phyloP scores from a whole-genome alignment of 2,329 filamentous ascomycete species.

The Stagonosporopsis cucurbitacearum region DNA sequence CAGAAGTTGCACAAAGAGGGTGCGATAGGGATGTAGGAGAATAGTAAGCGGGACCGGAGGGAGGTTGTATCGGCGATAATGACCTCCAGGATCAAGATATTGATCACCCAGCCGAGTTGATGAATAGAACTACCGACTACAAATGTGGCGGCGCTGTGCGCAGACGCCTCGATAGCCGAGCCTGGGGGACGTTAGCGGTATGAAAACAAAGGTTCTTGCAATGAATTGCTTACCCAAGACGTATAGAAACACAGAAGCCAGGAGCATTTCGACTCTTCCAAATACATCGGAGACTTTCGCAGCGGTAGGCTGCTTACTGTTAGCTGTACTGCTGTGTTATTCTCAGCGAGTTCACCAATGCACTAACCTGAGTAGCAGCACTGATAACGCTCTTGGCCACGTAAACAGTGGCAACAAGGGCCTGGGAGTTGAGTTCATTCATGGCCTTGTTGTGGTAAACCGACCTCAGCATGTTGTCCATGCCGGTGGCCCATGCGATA shows the following conservation, averaged over 20 bases:
- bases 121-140: slow-evolving; percentile 51
- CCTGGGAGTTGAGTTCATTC: slow-evolving; percentile 59
- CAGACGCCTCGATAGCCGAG: slow-evolving; percentile 62
- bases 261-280: slow-evolving; percentile 65
- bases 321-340: background rate
- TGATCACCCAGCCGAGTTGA: slow-evolving; percentile 66
- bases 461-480: slow-evolving; percentile 60
- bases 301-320: slow-evolving; percentile 55
- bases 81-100: slow-evolving; percentile 68
- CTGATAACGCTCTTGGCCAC: slow-evolving; percentile 66
- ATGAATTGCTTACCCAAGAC: slow-evolving; percentile 47
- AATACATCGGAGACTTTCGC: slow-evolving; percentile 69
- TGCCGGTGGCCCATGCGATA: slow-evolving; percentile 68
- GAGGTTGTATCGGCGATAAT: slow-evolving; percentile 70
- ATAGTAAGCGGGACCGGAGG: slow-evolving; percentile 66
- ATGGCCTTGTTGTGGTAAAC: slow-evolving; percentile 59
- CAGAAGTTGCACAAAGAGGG: slow-evolving; percentile 62
- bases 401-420: slow-evolving; percentile 61
- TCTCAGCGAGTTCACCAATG: background rate
- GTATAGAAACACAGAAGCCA: slow-evolving; percentile 64
- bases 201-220: background rate
- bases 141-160: slow-evolving; percentile 59
- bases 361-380: slow-evolving; percentile 57
- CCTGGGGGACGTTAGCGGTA: slow-evolving; percentile 22
- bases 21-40: slow-evolving; percentile 61